These are phyloP conservation scores for Parathielavia hyrcaniae DNA, from an alignment of 495 filamentous ascomycete species.

Conservation along the genomic window DNA sequence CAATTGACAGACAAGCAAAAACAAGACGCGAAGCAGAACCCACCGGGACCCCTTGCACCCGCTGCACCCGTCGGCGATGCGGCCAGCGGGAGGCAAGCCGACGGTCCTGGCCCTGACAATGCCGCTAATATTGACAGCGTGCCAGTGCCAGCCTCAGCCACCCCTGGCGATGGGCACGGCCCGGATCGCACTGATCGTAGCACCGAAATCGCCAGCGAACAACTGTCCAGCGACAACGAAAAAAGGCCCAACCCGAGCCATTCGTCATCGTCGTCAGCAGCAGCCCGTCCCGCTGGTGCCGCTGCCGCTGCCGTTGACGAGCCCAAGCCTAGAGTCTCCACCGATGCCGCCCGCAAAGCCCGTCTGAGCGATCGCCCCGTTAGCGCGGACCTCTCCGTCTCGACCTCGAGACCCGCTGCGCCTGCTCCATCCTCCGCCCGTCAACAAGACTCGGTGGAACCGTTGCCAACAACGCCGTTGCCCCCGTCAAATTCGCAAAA, in stretches of 20 bases:
- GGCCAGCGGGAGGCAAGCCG: neutral
- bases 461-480: conserved; percentile 12
- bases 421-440: conserved; percentile 5
- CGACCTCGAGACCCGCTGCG: neutral
- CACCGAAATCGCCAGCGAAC: conserved; percentile 8
- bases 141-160: neutral
- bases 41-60: neutral
- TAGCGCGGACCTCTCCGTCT: conserved; percentile 10
- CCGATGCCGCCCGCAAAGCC: conserved; percentile 13
- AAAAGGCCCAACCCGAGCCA: conserved; percentile 6
- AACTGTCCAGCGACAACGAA: conserved; percentile 20
- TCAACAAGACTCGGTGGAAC: conserved; percentile 9
- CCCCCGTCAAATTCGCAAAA: conserved; percentile 22
- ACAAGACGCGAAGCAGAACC: neutral
- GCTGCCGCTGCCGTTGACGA: neutral
- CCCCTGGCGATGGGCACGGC: conserved; percentile 5
- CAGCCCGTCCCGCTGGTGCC: neutral
- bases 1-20: conserved; percentile 1
- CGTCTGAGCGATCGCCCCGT: conserved; percentile 25
- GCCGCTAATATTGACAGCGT: conserved; percentile 17
- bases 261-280: neutral
- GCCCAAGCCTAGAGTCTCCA: conserved; percentile 10
- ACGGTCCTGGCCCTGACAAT: neutral
- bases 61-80: neutral
- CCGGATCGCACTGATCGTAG: conserved; percentile 22